A percentile compares a stretch with the other conserved stretches of the same genome.
These are phyloP conservation scores for Geotrichum candidum DNA, from an alignment of 1,139 yeast genomes.

Conservation along the genomic window DNA sequence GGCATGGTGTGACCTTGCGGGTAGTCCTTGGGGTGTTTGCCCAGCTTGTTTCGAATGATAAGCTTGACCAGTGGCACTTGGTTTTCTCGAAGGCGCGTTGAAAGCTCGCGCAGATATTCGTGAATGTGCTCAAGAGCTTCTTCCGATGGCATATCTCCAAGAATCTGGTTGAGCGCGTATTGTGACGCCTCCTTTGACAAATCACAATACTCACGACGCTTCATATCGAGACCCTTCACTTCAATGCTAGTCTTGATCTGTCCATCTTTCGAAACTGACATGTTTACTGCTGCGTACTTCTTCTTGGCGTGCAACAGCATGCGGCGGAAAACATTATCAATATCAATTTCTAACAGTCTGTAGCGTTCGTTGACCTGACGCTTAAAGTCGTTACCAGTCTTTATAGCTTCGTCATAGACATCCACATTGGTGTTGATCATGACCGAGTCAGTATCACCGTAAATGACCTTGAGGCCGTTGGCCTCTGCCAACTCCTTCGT, in stretches of 20 bases:
- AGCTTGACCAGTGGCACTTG: slow-evolving; percentile 60
- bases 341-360: slow-evolving; percentile 82
- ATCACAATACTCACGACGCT: slow-evolving; percentile 93
- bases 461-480: slow-evolving; percentile 75
- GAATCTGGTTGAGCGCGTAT: slow-evolving; percentile 62
- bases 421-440: slow-evolving; percentile 92
- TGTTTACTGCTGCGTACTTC: slow-evolving; percentile 90
- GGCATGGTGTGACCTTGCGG: slow-evolving; percentile 71
- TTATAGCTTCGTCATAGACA: slow-evolving; percentile 63
- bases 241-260: slow-evolving; percentile 55
- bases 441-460: slow-evolving; percentile 98
- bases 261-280: slow-evolving; percentile 40
- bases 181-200: slow-evolving; percentile 83
- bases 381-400: slow-evolving; percentile 82
- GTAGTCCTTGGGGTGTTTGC: slow-evolving; percentile 40
- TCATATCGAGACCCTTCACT: slow-evolving; percentile 95
- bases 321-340: slow-evolving; percentile 86
- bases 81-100: slow-evolving; percentile 52
- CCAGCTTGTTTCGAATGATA: slow-evolving; percentile 36
- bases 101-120: slow-evolving; percentile 59
- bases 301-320: slow-evolving; percentile 89
- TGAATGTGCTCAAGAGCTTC: slow-evolving; percentile 68
- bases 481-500: slow-evolving; percentile 90
- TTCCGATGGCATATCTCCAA: slow-evolving; percentile 74
- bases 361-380: slow-evolving; percentile 82